Evolutionary conservation across 345 rosid species (phyloP).

Genomic region (Orychophragmus violaceus): DNA sequence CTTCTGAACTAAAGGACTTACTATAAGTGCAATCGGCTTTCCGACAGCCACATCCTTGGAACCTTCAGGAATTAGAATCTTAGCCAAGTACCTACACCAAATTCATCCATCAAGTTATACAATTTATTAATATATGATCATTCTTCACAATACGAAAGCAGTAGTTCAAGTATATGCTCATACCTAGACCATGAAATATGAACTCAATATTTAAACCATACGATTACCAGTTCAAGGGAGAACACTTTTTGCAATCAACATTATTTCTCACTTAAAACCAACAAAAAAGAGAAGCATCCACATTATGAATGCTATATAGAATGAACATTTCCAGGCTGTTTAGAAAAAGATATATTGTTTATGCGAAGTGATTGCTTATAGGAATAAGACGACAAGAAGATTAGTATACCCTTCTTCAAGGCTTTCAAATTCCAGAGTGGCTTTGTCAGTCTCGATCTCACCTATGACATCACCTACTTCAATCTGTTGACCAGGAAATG

Average conservation of each 20-base stretch:
- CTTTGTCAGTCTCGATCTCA: slow-evolving; percentile 99
- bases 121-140: neutral
- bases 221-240: neutral
- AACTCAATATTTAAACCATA: neutral
- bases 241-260: slow-evolving; percentile 2
- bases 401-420: slow-evolving; percentile 87
- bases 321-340: slow-evolving; percentile 1
- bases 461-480: slow-evolving; percentile 95
- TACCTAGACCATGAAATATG: slow-evolving; percentile 7
- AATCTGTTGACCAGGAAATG: slow-evolving; percentile 52
- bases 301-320: slow-evolving; percentile 8
- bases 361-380: neutral
- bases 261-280: slow-evolving; percentile 6
- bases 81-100: slow-evolving; percentile 37
- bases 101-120: slow-evolving; percentile 3
- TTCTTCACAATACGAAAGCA: neutral
- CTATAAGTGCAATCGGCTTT: slow-evolving; percentile 36
- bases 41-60: slow-evolving; percentile 40
- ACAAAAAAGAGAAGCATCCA: neutral
- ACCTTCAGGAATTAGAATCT: slow-evolving; percentile 37
- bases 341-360: neutral
- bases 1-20: slow-evolving; percentile 23
- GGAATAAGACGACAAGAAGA: neutral
- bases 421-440: slow-evolving; percentile 90
- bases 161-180: slow-evolving; percentile 7